Conservation (phyloP, 805 yeast genomes). For the Yamadazyma sp. region DNA sequence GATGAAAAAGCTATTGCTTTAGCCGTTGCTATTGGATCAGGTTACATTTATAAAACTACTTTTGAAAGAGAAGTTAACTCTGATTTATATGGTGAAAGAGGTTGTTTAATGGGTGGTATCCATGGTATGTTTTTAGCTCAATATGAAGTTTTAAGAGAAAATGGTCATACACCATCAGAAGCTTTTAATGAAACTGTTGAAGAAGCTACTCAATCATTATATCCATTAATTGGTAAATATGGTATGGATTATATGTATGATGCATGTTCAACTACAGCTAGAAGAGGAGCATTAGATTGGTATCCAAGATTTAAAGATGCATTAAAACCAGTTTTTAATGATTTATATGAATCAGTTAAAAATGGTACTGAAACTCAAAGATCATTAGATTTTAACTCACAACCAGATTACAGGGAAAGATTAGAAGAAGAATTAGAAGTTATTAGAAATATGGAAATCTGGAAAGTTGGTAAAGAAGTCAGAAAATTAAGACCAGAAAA, state of each 20-base stretch:
- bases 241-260: constrained; percentile 99
- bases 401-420: constrained; percentile 95
- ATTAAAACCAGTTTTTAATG: constrained; percentile 96
- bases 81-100: constrained; percentile 99
- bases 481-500: constrained; percentile 99
- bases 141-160: constrained; percentile 99
- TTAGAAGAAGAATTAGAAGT: constrained; percentile 89
- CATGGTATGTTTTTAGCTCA: constrained; percentile 99
- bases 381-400: constrained; percentile 98
- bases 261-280: constrained; percentile 99
- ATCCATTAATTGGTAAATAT: constrained; percentile 98
- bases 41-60: constrained; percentile 99
- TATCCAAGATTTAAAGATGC: constrained; percentile 99
- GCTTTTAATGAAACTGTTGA: constrained; percentile 99
- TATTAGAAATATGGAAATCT: constrained; percentile 98
- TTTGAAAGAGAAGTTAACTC: constrained; percentile 99
- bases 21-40: constrained; percentile 99
- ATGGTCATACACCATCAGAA: constrained; percentile 99
- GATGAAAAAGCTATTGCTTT: constrained; percentile 98
- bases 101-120: constrained; percentile 99
- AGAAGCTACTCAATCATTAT: constrained; percentile 99
- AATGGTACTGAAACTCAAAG: constrained; percentile 97
- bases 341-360: constrained; percentile 90
- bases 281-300: constrained; percentile 99
- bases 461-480: constrained; percentile 99